Evolutionary conservation across 176 grass and related monocot species (phyloP).

Genomic region (Oryza punctata): DNA sequence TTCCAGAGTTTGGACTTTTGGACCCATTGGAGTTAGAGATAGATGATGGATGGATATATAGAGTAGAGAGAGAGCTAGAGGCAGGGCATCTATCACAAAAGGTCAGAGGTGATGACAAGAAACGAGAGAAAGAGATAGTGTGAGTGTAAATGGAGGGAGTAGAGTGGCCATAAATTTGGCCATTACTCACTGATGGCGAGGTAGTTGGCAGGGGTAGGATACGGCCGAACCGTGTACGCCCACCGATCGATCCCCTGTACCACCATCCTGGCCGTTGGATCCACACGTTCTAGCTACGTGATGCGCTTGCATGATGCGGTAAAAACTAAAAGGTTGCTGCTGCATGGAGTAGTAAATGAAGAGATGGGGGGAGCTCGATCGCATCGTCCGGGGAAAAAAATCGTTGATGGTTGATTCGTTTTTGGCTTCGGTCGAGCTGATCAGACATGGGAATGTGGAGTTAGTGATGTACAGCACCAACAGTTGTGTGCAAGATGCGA

Average conservation of each 20-base stretch:
- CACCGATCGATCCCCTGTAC: neutral
- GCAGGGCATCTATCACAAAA: neutral
- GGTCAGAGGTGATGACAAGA: neutral
- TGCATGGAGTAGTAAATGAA: neutral
- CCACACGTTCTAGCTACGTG: neutral
- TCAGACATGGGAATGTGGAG: neutral
- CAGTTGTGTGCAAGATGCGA: neutral
- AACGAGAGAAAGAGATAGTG: neutral
- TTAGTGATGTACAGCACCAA: neutral
- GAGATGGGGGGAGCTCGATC: neutral
- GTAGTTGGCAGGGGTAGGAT: neutral
- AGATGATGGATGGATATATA: neutral
- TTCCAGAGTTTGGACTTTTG: neutral
- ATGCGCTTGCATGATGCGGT: neutral
- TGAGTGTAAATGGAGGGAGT: neutral
- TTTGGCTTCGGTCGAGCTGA: neutral
- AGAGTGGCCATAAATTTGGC: neutral
- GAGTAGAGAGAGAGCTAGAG: neutral
- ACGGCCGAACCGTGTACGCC: neutral
- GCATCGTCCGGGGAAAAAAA: neutral
- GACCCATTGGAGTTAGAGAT: neutral
- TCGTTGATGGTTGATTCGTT: neutral
- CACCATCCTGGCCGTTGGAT: neutral
- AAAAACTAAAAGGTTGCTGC: neutral
- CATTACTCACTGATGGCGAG: slow-evolving; percentile 1